Evolutionary conservation across 805 yeast genomes (phyloP).

Genomic region (Lachancea sp.): DNA sequence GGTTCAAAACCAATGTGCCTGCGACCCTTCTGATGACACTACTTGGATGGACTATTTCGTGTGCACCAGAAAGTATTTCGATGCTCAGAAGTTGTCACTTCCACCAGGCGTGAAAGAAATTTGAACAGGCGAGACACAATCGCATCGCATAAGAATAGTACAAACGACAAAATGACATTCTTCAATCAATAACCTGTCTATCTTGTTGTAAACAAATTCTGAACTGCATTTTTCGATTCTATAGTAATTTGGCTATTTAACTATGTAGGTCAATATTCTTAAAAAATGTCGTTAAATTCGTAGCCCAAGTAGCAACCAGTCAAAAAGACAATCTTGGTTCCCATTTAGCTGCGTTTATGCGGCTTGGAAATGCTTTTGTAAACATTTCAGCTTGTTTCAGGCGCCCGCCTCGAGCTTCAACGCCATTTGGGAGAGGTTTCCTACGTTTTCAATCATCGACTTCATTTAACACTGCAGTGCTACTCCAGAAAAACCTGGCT

Average conservation of each 20-base stretch:
- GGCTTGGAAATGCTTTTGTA: neutral
- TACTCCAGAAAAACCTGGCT: conserved; percentile 35
- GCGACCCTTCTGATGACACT: conserved; percentile 53
- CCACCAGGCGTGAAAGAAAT: conserved; percentile 15
- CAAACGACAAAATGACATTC: too few species aligned
- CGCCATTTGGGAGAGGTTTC: neutral
- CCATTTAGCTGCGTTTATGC: neutral
- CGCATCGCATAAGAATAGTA: neutral
- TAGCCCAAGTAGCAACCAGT: neutral
- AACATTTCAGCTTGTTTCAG: neutral
- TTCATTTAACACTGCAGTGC: conserved; percentile 22
- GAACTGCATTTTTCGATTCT: too few species aligned
- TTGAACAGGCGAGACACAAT: neutral
- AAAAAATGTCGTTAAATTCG: neutral
- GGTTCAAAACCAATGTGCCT: conserved; percentile 54
- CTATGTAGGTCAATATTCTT: too few species aligned
- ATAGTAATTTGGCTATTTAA: too few species aligned
- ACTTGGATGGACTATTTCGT: conserved; percentile 67
- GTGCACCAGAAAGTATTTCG: conserved; percentile 56
- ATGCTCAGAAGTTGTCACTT: conserved; percentile 22
- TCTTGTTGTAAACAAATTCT: neutral
- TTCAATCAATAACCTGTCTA: neutral
- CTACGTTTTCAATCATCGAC: conserved; percentile 3
- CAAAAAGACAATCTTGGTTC: neutral
- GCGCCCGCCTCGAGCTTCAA: neutral